Base-by-base conservation (phyloP, 2,329 filamentous ascomycete species). In the Sarocladiaceae sp. region DNA sequence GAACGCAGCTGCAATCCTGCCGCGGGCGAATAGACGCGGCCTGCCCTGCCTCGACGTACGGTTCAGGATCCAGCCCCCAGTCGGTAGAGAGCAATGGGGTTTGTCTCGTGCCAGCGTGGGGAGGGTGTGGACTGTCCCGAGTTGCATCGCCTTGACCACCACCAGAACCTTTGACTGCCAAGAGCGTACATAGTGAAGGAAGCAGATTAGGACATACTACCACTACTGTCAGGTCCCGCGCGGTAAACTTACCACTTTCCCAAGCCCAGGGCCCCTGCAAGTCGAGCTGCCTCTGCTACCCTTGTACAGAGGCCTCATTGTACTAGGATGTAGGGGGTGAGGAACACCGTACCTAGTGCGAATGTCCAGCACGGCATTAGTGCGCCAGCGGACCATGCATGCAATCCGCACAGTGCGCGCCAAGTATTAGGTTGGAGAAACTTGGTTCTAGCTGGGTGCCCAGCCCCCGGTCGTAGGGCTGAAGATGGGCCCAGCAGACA, bases 381-480 rank as follows among this genome's bases (percentile, higher is more conserved):
- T 15, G 40, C 26, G 17, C n/a, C 25, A 18, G 44, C n/a, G 40
- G 11, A 18, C 15, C 22, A 18, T 28, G 22, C 13, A n/a, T 18
- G 3, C 44, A 48, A 17, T 17, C 25, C 28, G 17, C 44, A 48
- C 44, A 48, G 44, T 48, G 44, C 44, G 44, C 44, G 26, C 44
- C 17, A 20, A 33, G 25, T 18, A 17, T 7, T 20, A 17, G 25
- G 26, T 12, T 48, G 44, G 26, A 33, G 23, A 28, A 26, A n/a
- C 22, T 44, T 37, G 6, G 35, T 37, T 17, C 35, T 11, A 37
- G 35, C 35, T 37, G 11, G 8, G 35, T 31, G 37, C 37, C 15
- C 37, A 40, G 7, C 7, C 37, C 7, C 37, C 17, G 18, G 37
- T 22, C 37, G 15, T 40, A 40, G 37, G 37, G 37, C 37, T 40